Evolutionary conservation across 1,139 yeast genomes (phyloP).

Genomic region (Sugiyamaella neomexicana): DNA sequence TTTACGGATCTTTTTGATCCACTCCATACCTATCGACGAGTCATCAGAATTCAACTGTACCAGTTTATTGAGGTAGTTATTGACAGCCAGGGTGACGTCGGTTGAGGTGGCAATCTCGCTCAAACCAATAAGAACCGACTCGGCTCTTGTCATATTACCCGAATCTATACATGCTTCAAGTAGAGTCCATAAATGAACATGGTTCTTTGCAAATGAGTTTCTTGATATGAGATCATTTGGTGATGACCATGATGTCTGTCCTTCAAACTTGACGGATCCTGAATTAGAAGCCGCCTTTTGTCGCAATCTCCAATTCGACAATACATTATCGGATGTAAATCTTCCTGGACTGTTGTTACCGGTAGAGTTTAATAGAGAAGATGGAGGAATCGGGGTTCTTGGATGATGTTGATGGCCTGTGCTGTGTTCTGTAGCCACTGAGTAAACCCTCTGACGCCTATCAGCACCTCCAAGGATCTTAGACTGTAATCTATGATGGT

Average conservation of each 20-base stretch:
- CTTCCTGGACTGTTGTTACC: neutral
- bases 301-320: neutral
- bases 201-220: slow-evolving; percentile 46
- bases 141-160: slow-evolving; percentile 70
- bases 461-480: neutral
- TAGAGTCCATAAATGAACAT: slow-evolving; percentile 69
- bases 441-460: slow-evolving; percentile 8
- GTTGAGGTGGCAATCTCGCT: slow-evolving; percentile 46
- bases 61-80: slow-evolving; percentile 50
- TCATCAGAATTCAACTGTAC: slow-evolving; percentile 42
- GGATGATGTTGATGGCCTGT: slow-evolving; percentile 1
- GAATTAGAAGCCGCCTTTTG: slow-evolving; percentile 2
- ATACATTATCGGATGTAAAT: neutral
- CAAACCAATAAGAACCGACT: slow-evolving; percentile 59
- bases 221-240: slow-evolving; percentile 38
- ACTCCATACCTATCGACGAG: slow-evolving; percentile 33
- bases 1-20: slow-evolving; percentile 34
- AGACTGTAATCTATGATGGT: slow-evolving; percentile 9
- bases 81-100: slow-evolving; percentile 48
- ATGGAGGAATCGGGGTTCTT: slow-evolving; percentile 8
- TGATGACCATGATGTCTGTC: slow-evolving; percentile 37
- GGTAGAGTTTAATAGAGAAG: slow-evolving; percentile 4
- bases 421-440: slow-evolving; percentile 2
- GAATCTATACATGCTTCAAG: slow-evolving; percentile 78
- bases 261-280: slow-evolving; percentile 19